Conservation (phyloP, 257 asterid genomes). For the Ilex aquifolium region DNA sequence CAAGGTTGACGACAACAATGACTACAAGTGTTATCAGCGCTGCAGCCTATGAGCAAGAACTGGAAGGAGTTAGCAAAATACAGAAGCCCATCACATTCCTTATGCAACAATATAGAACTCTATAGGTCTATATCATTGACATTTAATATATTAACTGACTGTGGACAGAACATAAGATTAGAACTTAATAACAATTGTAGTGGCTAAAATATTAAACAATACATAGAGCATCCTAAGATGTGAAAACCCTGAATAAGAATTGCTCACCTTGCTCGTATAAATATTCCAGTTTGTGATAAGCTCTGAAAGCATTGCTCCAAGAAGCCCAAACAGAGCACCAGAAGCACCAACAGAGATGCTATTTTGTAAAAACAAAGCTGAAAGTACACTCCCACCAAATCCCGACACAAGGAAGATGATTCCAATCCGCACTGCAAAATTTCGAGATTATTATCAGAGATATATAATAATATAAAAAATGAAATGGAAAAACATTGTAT, state of each 20-base stretch:
- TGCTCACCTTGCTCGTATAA: not conserved
- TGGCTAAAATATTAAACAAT: too few relatives aligned
- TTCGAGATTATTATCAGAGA: too few relatives aligned
- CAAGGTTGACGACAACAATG: not conserved
- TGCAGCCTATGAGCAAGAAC: not conserved
- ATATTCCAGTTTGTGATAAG: slow-evolving; percentile 6
- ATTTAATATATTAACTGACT: too few relatives aligned
- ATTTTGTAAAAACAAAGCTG: slow-evolving; percentile 1
- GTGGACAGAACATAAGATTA: too few relatives aligned
- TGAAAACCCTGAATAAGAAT: not conserved
- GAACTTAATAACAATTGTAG: too few relatives aligned
- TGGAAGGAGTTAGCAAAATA: too few relatives aligned
- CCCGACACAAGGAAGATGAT: not conserved
- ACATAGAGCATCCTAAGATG: too few relatives aligned
- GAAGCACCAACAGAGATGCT: slow-evolving; percentile 7
- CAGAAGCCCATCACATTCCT: too few relatives aligned
- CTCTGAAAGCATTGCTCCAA: slow-evolving; percentile 13
- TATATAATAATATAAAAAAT: too few relatives aligned
- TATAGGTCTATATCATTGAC: too few relatives aligned
- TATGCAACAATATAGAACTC: too few relatives aligned
- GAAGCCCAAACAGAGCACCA: slow-evolving; percentile 13
- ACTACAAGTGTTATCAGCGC: slow-evolving; percentile 1
- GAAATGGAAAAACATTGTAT: too few relatives aligned
- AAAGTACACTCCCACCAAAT: not conserved
- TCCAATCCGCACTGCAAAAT: not conserved